Conservation (phyloP, 148 eudicot species). For the Fagopyrum esculentum region DNA sequence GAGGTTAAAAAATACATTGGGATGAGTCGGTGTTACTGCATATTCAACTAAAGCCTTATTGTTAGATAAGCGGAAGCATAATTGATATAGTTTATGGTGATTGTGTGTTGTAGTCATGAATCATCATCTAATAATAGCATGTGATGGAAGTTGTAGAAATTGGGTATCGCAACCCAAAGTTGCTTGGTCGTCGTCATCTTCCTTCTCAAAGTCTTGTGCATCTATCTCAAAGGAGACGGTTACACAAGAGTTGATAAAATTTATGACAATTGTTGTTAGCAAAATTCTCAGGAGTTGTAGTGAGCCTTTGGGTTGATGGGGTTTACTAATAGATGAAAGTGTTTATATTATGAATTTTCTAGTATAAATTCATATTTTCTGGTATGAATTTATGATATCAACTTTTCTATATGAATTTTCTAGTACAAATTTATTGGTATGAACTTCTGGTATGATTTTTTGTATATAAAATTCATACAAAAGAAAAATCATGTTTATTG, state of each 20-base stretch:
- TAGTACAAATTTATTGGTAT: too few relatives aligned
- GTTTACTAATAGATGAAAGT: too few relatives aligned
- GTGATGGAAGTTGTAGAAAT: not conserved
- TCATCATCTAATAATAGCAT: not conserved
- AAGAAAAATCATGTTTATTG: too few relatives aligned
- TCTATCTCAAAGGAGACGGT: constrained; percentile 1
- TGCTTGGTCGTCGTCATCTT: not conserved
- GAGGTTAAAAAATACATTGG: not conserved
- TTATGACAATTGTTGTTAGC: constrained; percentile 2
- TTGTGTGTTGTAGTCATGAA: not conserved
- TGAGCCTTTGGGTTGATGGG: too few relatives aligned
- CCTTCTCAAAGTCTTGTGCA: constrained; percentile 8
- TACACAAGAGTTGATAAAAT: not conserved
- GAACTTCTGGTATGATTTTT: too few relatives aligned
- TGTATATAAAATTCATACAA: too few relatives aligned
- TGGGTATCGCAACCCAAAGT: not conserved
- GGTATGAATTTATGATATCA: too few relatives aligned
- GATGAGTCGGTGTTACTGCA: too few relatives aligned
- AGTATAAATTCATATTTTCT: too few relatives aligned
- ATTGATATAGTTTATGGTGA: not conserved
- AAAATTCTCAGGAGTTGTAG: constrained; percentile 5
- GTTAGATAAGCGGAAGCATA: not conserved
- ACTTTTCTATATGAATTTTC: too few relatives aligned
- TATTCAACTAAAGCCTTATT: not conserved
- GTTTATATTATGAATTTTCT: too few relatives aligned